phyloP scores from a whole-genome alignment of 1,284 basidiomycete genomes.

The Microbotryum saponariae region DNA sequence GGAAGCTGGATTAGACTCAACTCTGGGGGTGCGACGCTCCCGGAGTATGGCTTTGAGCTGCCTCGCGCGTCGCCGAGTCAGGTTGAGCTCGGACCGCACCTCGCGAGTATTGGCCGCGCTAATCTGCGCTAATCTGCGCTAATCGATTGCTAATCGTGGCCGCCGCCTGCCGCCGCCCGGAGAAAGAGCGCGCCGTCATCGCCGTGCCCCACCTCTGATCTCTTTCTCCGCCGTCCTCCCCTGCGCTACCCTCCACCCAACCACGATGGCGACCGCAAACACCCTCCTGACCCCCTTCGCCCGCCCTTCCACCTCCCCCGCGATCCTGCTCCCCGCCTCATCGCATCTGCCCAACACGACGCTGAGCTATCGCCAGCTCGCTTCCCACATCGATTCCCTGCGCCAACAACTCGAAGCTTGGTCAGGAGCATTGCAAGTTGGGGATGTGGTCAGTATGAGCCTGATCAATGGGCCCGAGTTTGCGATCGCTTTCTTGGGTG shows the following conservation, averaged over 20 bases:
- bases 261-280: not conserved
- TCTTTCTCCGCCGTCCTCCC: no score
- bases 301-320: not conserved
- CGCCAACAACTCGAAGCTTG: slow-evolving; percentile 9
- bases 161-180: no score
- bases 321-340: slow-evolving; percentile 6
- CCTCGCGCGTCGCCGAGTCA: no score
- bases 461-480: slow-evolving; percentile 43
- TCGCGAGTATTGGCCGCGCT: no score
- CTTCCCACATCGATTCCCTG: not conserved
- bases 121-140: no score
- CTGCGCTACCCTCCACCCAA: not conserved
- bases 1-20: no score
- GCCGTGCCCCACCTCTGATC: no score
- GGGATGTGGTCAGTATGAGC: slow-evolving; percentile 38
- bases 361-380: slow-evolving; percentile 4
- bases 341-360: not conserved
- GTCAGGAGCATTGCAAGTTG: not conserved
- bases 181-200: no score
- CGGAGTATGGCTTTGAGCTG: no score
- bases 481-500: slow-evolving; percentile 42
- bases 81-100: no score
- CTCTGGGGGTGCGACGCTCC: no score
- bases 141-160: no score
- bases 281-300: slow-evolving; percentile 2